A percentile compares a stretch with the other conserved stretches of the same genome.
phyloP scores from a whole-genome alignment of 2,329 filamentous ascomycete genomes.

The Akanthomyces dipterigenus region DNA sequence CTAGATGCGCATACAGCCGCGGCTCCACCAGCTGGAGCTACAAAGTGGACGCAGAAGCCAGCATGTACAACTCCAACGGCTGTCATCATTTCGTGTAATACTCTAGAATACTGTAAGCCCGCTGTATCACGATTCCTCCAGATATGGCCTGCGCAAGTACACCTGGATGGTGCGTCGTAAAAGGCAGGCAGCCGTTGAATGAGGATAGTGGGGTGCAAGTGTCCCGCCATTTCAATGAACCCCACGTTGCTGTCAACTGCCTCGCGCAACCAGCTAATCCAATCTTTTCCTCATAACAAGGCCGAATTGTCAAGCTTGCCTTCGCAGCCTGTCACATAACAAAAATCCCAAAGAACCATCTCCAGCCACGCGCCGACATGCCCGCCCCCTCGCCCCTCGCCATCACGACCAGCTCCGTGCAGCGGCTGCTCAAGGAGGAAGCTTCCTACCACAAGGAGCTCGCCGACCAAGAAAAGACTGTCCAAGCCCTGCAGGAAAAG shows the following conservation, averaged over 20 bases:
- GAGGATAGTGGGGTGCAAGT: background rate
- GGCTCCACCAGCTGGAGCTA: background rate
- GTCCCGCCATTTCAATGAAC: background rate
- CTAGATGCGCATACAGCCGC: background rate
- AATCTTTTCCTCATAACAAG: background rate
- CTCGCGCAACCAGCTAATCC: background rate
- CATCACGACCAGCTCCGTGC: conserved; percentile 73
- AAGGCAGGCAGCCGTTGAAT: background rate
- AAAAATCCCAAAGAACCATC: background rate
- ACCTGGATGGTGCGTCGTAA: background rate
- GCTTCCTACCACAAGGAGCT: conserved; percentile 84
- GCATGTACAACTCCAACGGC: no score
- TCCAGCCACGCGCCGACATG: conserved; percentile 44
- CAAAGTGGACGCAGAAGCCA: background rate
- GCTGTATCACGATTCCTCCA: background rate
- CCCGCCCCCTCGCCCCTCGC: conserved; percentile 66
- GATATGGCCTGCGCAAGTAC: no score
- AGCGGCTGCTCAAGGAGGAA: conserved; percentile 87
- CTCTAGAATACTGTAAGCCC: no score
- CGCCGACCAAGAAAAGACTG: conserved; percentile 62
- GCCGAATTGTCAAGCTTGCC: background rate
- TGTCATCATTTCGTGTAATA: no score
- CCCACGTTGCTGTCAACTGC: background rate
- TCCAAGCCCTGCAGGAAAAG: conserved; percentile 61
- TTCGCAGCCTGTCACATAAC: no score